Base-by-base conservation (phyloP, 805 yeast species). In the Pichia pseudocactophila region DNA sequence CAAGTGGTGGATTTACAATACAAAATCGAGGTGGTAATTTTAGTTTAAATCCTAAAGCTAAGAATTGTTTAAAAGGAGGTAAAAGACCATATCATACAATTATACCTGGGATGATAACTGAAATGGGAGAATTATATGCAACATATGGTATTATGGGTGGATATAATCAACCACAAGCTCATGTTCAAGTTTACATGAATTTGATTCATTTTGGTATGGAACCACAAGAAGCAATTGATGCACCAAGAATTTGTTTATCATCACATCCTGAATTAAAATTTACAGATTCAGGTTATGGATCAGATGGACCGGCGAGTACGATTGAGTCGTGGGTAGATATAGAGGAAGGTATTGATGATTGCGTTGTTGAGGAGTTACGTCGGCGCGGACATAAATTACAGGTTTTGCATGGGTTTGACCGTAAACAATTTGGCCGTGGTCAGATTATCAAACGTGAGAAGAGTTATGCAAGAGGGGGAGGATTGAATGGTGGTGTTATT, bases 151-250 rank as follows among this genome's bases (percentile, higher is more conserved):
- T 81, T 47, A 83, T 82, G 87, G 95, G 95, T 15, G 94, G 90
- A 0, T 84, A 78, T 63, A 82, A 80, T 66, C 95, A 85, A 58
- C 94, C 94, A 3, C 86, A 82, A 52, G 89, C 89, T 2, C 94
- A 84, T 51, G 77, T 84, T 7, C 90, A 82, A 57, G 89, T 82
- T 30, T 79, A 74, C 31, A 60, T 83, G 47, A 84, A 85, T 56
- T 58, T 84, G 69, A 52, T 71, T 2, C 54, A 78, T 11, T 84
- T 80, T 57, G 78, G 78, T 0, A 59, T 78, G 52, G 71, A 74
- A 41, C 85, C 90, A 2, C 94, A 85, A 59, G 74, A 77, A 51
- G 78, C 88, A 4, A 59, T 83, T 30, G 92, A 84, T 55, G 76
- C 82, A 11, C 92, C 94, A 3, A 68, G 95, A 48, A 66, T 85